phyloP scores from a whole-genome alignment of 768 basidiomycete species.

The Suillus occidentalis region DNA sequence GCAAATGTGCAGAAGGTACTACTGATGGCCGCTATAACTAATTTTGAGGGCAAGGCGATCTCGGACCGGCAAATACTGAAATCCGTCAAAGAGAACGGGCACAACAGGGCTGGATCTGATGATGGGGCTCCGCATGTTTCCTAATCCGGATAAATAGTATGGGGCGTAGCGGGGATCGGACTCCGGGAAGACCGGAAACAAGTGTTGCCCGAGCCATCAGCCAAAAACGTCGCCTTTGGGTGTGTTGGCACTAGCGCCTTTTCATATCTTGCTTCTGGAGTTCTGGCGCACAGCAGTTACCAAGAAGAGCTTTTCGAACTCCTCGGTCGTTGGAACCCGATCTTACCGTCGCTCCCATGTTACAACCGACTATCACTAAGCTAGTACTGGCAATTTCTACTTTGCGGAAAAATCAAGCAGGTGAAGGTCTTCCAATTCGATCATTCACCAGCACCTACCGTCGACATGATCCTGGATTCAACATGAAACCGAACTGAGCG shows the following conservation, averaged over 20 bases:
- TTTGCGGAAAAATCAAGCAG: too few relatives aligned
- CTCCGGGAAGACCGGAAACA: background rate
- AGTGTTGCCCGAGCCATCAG: background rate
- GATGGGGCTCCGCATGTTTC: background rate
- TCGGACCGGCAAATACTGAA: background rate
- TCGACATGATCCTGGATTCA: background rate
- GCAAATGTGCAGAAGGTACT: too few relatives aligned
- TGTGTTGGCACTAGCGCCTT: background rate
- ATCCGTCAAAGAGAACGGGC: background rate
- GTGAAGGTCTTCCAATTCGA: background rate
- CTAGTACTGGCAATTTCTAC: background rate
- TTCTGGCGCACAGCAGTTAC: background rate
- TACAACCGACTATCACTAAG: too few relatives aligned
- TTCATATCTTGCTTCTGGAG: background rate
- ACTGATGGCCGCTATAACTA: too few relatives aligned
- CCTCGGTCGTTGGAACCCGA: background rate
- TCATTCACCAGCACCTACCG: background rate
- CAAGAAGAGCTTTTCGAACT: background rate
- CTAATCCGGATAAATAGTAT: background rate
- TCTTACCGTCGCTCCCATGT: too few relatives aligned
- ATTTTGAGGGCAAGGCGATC: too few relatives aligned
- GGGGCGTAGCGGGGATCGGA: background rate
- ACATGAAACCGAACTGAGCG: background rate
- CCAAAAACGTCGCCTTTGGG: background rate
- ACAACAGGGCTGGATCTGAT: background rate